Conservation (phyloP, 352 stramenopile genomes). For the Phytopythium litorale region DNA sequence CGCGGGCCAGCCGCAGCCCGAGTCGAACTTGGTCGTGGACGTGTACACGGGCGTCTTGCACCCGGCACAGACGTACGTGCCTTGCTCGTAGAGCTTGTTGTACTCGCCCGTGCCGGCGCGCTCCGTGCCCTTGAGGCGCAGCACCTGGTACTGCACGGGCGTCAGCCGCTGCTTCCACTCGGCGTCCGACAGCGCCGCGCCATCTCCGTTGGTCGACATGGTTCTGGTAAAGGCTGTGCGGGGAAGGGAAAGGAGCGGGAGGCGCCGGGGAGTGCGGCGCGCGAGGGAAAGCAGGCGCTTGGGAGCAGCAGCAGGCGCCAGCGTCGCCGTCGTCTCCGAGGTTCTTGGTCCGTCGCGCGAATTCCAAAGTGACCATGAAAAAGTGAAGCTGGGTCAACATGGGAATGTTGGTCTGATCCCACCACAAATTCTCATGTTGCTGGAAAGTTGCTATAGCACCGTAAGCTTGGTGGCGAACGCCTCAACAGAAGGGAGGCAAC, state of each 20-base stretch:
- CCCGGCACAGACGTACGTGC: conserved; percentile 85
- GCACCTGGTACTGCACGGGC: conserved; percentile 78
- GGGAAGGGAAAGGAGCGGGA: neutral
- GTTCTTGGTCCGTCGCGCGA: no score
- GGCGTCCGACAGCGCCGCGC: conserved; percentile 46
- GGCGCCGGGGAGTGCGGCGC: neutral
- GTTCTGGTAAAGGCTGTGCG: neutral
- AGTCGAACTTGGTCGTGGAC: conserved; percentile 89
- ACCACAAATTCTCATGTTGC: neutral
- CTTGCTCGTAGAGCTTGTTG: conserved; percentile 84
- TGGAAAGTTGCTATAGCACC: neutral
- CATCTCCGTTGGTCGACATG: conserved; percentile 9
- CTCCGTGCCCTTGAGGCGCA: conserved; percentile 90
- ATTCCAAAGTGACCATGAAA: no score
- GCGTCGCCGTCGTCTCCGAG: neutral
- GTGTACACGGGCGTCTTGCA: conserved; percentile 88
- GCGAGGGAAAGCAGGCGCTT: neutral
- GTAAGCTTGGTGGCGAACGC: neutral
- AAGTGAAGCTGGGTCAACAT: neutral
- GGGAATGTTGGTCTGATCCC: neutral
- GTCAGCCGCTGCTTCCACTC: conserved; percentile 85
- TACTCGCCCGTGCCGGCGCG: conserved; percentile 85
- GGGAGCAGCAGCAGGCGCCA: neutral
- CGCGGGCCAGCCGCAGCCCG: conserved; percentile 86
- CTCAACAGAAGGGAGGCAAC: no score